Evolutionary conservation across 2,329 filamentous ascomycete species (phyloP).

Genomic region (Aspergillus sp.): DNA sequence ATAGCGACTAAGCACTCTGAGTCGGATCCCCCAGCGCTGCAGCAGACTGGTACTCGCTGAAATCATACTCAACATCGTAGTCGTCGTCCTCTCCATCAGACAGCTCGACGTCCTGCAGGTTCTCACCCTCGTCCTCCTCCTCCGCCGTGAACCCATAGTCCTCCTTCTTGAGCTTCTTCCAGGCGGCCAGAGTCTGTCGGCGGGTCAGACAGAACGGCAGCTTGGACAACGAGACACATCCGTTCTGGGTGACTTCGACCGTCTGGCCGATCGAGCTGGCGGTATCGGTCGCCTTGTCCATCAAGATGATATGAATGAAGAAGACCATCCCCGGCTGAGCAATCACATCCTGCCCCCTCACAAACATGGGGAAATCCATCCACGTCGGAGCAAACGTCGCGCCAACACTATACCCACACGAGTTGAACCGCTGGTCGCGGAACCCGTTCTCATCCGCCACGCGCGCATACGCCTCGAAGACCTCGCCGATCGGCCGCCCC

Average conservation of each 20-base stretch:
- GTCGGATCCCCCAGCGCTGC: slow-evolving; percentile 10
- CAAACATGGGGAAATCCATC: slow-evolving; percentile 23
- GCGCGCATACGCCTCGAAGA: slow-evolving; percentile 28
- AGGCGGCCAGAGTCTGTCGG: slow-evolving; percentile 33
- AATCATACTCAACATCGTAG: slow-evolving; percentile 36
- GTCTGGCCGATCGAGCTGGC: slow-evolving; percentile 33
- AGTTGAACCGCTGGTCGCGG: slow-evolving; percentile 29
- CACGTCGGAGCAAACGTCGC: slow-evolving; percentile 27
- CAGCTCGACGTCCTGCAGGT: slow-evolving; percentile 32
- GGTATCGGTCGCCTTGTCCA: slow-evolving; percentile 35
- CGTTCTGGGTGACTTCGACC: slow-evolving; percentile 27
- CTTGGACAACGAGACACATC: slow-evolving; percentile 32
- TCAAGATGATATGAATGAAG: slow-evolving; percentile 37
- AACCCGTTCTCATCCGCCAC: slow-evolving; percentile 32
- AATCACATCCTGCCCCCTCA: slow-evolving; percentile 16
- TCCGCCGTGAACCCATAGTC: slow-evolving; percentile 32
- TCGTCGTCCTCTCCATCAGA: slow-evolving; percentile 33
- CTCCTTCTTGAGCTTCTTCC: slow-evolving; percentile 34
- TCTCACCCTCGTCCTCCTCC: slow-evolving; percentile 34
- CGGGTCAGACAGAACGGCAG: slow-evolving; percentile 32
- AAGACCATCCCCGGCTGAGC: slow-evolving; percentile 31
- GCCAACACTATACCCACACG: slow-evolving; percentile 29
- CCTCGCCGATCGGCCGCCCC: slow-evolving; percentile 25
- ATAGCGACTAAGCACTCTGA: slow-evolving; percentile 1
- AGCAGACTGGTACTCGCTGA: slow-evolving; percentile 28